Conservation (phyloP, 345 rosid genomes). For the Sisymbrium irio region DNA sequence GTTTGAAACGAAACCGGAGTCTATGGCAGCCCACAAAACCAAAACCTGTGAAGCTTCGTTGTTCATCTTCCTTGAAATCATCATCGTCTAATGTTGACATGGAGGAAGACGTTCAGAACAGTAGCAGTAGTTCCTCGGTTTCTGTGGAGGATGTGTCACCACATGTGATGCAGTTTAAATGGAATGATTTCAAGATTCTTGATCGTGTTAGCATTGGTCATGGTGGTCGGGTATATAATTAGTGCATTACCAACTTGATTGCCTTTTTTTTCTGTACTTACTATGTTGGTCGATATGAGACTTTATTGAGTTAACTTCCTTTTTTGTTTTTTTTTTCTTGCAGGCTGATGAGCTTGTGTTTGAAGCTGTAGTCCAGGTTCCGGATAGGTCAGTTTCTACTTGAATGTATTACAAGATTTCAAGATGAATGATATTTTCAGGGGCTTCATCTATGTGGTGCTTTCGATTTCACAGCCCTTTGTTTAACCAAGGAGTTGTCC, state of each 20-base stretch:
- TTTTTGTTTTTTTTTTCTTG: constrained; percentile 15
- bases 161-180: constrained; percentile 68
- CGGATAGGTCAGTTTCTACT: constrained; percentile 52
- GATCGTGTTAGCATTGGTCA: constrained; percentile 83
- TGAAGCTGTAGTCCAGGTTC: constrained; percentile 75
- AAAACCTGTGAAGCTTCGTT: constrained; percentile 25
- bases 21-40: constrained; percentile 16
- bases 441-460: constrained; percentile 26
- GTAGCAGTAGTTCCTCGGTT: background rate
- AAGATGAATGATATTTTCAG: constrained; percentile 4
- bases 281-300: background rate
- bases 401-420: constrained; percentile 10
- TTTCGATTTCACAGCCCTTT: constrained; percentile 64
- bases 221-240: constrained; percentile 65
- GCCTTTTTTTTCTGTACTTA: background rate
- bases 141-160: constrained; percentile 47
- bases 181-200: constrained; percentile 76
- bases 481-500: constrained; percentile 77
- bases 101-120: constrained; percentile 28
- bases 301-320: background rate
- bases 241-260: background rate
- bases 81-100: constrained; percentile 42
- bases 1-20: constrained; percentile 17
- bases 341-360: constrained; percentile 85
- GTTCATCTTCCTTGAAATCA: constrained; percentile 44